Base-by-base conservation (phyloP, 2,329 filamentous ascomycete species). In the Trichoderma aggressivum region DNA sequence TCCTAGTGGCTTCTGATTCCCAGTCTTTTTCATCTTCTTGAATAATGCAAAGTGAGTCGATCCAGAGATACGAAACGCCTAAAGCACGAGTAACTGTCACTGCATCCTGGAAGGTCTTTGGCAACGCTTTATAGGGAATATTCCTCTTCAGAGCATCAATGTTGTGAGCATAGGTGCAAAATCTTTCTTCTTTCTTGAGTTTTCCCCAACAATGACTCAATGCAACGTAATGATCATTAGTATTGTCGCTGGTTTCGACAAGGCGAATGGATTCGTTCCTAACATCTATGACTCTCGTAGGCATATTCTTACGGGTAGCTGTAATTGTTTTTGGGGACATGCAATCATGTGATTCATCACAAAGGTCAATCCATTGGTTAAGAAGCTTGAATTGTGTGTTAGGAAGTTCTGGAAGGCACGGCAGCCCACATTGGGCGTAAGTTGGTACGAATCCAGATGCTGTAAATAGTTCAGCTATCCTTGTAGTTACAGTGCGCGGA, bases 1-100 rank as follows among this genome's bases (percentile, higher is more conserved):
- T 36, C 21, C 1, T 67, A 7, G 71, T 26, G 6, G 74, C 72
- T 16, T 74, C 73, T 58, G 66, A 34, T 34, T 69, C 56, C 65
- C 65, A 69, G 34, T 62, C 65, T 50, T 62, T 32, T 10, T 47
- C 24, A 47, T 69, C 21, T 7, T 39, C 55, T 59, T 60, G 55
- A 21, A 59, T 59, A 7, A 59, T 59, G 24, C 55, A 59, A 59
- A 59, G 16, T 3, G 55, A 59, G n/a, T 39, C 55, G 2, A 69
- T 69, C 65, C 65, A 69, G 10, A 69, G 65, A 60, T 69, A 60
- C 7, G 26, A 12, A 2, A 69, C n/a, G 5, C 26, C 30, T 4
- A 69, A 34, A 30, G 60, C 36, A 63, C 60, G 43, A 1, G 60
- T 63, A 11, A 63, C 36, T 30, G 12, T 34, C 18, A 63, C 60